Evolutionary conservation across 768 basidiomycete genomes (phyloP).

Genomic region (Boletellus emodensis): DNA sequence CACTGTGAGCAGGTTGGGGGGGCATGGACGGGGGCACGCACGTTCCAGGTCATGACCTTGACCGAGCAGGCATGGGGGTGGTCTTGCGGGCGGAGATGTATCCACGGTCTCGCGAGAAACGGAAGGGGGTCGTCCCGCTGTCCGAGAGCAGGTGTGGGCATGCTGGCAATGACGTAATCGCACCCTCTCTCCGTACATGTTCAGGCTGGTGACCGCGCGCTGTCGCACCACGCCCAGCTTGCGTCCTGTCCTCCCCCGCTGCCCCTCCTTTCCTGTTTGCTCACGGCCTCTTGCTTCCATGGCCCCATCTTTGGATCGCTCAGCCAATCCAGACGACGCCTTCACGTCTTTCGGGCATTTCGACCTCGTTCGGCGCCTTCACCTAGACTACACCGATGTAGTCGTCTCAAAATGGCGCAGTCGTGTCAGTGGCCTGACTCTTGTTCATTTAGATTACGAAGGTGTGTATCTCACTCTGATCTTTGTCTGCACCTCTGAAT

Average conservation of each 20-base stretch:
- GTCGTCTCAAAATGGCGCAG: constrained; percentile 87
- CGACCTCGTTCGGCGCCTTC: constrained; percentile 72
- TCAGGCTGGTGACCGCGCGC: constrained; percentile 27
- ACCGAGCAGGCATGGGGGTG: constrained; percentile 18
- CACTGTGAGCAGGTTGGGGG: not conserved
- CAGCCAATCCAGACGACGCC: constrained; percentile 11
- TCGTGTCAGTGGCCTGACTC: constrained; percentile 77
- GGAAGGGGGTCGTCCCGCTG: too few species aligned
- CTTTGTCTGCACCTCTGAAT: constrained; percentile 12
- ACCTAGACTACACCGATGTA: constrained; percentile 76
- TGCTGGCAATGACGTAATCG: constrained; percentile 18
- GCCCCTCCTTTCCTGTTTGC: not conserved
- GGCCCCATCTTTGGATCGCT: constrained; percentile 22
- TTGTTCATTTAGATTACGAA: constrained; percentile 90
- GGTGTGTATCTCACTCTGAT: constrained; percentile 42
- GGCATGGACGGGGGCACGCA: constrained; percentile 38
- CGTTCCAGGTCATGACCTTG: constrained; percentile 81
- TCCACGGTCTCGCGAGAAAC: constrained; percentile 34
- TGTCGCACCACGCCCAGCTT: constrained; percentile 5
- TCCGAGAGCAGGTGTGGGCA: too few species aligned
- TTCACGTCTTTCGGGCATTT: constrained; percentile 65
- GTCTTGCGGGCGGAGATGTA: constrained; percentile 17
- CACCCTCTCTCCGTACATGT: constrained; percentile 6
- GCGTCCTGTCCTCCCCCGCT: not conserved
- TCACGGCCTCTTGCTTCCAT: constrained; percentile 26